Conservation (phyloP, 768 basidiomycete species). For the Leccinum broughii region DNA sequence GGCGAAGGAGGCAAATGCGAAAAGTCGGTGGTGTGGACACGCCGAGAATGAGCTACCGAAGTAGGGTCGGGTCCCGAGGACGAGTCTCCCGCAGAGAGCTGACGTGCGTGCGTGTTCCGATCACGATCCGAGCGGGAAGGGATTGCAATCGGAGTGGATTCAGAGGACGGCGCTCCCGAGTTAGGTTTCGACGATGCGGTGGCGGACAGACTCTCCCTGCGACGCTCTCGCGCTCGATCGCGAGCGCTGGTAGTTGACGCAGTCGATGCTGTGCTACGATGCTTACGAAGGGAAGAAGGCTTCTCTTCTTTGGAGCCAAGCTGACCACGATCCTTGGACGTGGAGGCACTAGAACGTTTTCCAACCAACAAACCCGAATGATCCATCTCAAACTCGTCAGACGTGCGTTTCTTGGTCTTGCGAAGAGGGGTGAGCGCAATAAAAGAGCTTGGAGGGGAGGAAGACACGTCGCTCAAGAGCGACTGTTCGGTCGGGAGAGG, state of each 20-base stretch:
- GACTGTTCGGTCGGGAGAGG: slow-evolving; percentile 35
- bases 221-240: slow-evolving; percentile 52
- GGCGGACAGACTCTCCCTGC: slow-evolving; percentile 48
- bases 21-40: slow-evolving; percentile 73
- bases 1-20: slow-evolving; percentile 91
- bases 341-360: slow-evolving; percentile 43
- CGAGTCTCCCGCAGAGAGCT: slow-evolving; percentile 67
- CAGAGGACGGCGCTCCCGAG: slow-evolving; percentile 9
- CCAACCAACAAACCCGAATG: slow-evolving; percentile 60
- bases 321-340: slow-evolving; percentile 28
- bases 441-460: slow-evolving; percentile 69
- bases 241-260: slow-evolving; percentile 40
- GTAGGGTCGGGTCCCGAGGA: slow-evolving; percentile 52
- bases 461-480: slow-evolving; percentile 29
- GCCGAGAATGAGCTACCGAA: slow-evolving; percentile 52
- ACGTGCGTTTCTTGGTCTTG: slow-evolving; percentile 71
- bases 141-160: slow-evolving; percentile 27
- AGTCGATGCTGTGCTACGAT: slow-evolving; percentile 68
- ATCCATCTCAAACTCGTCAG: slow-evolving; percentile 82
- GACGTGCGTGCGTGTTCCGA: slow-evolving; percentile 55
- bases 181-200: slow-evolving; percentile 40
- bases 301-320: slow-evolving; percentile 49
- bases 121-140: slow-evolving; percentile 29
- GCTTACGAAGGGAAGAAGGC: slow-evolving; percentile 52
- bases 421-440: slow-evolving; percentile 41